Evolutionary conservation across 1,139 yeast genomes (phyloP).

Genomic region (Protomyces arabidopsidicola): DNA sequence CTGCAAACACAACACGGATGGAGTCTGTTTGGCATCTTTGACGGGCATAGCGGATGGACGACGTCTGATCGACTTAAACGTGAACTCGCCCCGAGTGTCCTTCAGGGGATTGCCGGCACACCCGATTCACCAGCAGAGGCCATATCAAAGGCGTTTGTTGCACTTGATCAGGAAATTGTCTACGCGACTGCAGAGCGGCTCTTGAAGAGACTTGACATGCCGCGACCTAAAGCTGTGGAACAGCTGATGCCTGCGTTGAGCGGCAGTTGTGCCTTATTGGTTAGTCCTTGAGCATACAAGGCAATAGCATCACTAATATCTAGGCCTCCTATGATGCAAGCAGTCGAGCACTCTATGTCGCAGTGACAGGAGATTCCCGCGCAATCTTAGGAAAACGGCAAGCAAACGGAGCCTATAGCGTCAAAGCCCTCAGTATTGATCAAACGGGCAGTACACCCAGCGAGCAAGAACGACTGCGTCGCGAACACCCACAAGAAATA

Average conservation of each 20-base stretch:
- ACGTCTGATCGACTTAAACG: conserved; percentile 81
- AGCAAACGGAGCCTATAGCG: conserved; percentile 71
- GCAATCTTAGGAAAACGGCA: conserved; percentile 63
- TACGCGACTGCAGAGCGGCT: conserved; percentile 65
- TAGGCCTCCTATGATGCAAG: conserved; percentile 73
- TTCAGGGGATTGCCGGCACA: conserved; percentile 65
- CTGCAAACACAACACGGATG: conserved; percentile 47
- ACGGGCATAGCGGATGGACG: conserved; percentile 97
- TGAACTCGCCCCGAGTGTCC: conserved; percentile 66
- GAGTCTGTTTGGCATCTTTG: conserved; percentile 93
- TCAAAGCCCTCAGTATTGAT: conserved; percentile 77
- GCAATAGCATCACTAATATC: not conserved
- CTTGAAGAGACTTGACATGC: conserved; percentile 51
- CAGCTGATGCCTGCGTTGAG: conserved; percentile 86
- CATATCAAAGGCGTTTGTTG: conserved; percentile 71
- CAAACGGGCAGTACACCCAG: conserved; percentile 91
- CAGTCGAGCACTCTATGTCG: conserved; percentile 69
- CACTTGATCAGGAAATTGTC: conserved; percentile 82
- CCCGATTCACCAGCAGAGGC: conserved; percentile 63
- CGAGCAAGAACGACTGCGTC: conserved; percentile 75
- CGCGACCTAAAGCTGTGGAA: conserved; percentile 60
- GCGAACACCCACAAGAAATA: conserved; percentile 90
- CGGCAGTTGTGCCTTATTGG: conserved; percentile 84
- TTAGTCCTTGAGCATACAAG: not conserved
- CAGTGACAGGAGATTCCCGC: conserved; percentile 94